A percentile compares a stretch with the other conserved stretches of the same genome.
Conservation (phyloP, 2,329 filamentous ascomycete genomes). For the Triangularia setosa region DNA sequence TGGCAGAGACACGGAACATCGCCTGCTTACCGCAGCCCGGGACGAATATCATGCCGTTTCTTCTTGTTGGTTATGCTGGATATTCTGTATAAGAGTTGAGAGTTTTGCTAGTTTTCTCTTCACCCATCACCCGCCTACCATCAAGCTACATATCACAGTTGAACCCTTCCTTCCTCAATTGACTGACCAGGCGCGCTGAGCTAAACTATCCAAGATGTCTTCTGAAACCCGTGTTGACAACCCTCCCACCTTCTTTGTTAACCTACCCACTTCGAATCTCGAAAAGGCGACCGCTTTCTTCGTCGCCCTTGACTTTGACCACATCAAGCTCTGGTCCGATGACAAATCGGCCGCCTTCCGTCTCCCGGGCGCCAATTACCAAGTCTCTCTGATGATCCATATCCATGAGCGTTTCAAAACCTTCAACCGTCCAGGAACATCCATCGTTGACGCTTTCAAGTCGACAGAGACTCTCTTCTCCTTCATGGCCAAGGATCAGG, state of each 20-base stretch:
- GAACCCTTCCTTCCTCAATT: neutral
- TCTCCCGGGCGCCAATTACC: constrained; percentile 8
- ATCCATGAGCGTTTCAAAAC: constrained; percentile 6
- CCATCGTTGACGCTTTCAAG: constrained; percentile 7
- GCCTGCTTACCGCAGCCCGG: neutral
- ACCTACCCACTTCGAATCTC: constrained; percentile 10
- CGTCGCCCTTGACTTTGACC: constrained; percentile 9
- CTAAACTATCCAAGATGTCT: neutral
- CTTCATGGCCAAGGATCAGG: neutral
- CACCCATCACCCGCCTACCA: neutral
- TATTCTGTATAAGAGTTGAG: neutral
- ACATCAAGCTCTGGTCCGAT: constrained; percentile 8
- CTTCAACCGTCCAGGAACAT: constrained; percentile 8
- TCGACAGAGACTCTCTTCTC: constrained; percentile 10
- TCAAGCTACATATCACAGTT: neutral
- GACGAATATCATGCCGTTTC: neutral
- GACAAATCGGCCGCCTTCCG: constrained; percentile 6
- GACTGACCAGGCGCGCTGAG: neutral
- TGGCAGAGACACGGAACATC: neutral
- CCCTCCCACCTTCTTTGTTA: constrained; percentile 14
- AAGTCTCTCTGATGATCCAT: constrained; percentile 14
- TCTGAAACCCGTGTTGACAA: neutral
- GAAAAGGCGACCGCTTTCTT: constrained; percentile 7
- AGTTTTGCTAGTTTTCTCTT: neutral
- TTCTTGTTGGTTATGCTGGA: neutral